Conservation (phyloP, 768 basidiomycete genomes). For the Boletus patriciae region DNA sequence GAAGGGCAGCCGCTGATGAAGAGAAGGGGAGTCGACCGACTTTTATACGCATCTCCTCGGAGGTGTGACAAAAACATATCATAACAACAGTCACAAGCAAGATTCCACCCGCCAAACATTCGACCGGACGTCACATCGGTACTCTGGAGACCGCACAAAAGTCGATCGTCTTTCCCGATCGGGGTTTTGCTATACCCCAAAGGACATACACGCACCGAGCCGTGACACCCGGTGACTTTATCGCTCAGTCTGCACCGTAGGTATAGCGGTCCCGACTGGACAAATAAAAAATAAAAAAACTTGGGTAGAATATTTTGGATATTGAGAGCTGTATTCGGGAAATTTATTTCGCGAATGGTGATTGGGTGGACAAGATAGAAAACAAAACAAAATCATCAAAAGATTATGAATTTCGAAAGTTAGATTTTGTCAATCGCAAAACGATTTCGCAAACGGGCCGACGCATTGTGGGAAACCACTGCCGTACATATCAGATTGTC, state of each 20-base stretch:
- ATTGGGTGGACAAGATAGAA: no score
- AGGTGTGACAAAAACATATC: constrained; percentile 37
- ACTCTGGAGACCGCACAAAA: constrained; percentile 4
- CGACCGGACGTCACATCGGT: constrained; percentile 22
- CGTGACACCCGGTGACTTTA: constrained; percentile 30
- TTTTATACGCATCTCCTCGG: constrained; percentile 31
- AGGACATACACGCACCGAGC: constrained; percentile 17
- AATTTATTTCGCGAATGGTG: no score
- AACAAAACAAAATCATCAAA: no score
- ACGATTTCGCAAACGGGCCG: no score
- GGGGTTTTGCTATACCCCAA: constrained; percentile 15
- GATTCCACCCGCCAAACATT: constrained; percentile 23
- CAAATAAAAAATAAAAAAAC: no score
- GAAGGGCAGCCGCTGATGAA: constrained; percentile 12
- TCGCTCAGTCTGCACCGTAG: constrained; percentile 9
- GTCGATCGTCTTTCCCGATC: constrained; percentile 24
- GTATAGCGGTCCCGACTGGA: no score
- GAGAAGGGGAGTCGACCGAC: constrained; percentile 7
- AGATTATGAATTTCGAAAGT: no score
- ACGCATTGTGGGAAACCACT: no score
- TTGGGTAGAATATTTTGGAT: no score
- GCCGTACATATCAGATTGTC: no score
- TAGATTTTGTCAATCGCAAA: no score
- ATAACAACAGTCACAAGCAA: constrained; percentile 29
- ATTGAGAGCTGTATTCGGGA: no score